Conservation (phyloP, 768 basidiomycete species). For the Pulveroboletus sp. region DNA sequence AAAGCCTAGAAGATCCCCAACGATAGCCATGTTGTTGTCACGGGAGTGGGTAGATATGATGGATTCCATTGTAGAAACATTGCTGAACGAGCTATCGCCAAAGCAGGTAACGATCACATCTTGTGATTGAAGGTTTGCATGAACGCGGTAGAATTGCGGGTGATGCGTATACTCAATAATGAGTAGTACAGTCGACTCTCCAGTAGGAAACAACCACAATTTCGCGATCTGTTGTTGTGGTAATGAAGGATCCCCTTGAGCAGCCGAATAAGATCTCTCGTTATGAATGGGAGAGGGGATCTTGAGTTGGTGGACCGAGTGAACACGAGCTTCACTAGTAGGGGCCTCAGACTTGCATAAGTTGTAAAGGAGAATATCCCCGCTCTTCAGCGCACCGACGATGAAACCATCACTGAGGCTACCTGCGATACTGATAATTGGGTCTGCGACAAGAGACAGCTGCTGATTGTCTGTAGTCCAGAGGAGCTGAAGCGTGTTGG, state of each 20-base stretch:
- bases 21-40: conserved; percentile 51
- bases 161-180: conserved; percentile 50
- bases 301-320: conserved; percentile 26
- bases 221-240: conserved; percentile 9
- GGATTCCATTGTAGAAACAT: conserved; percentile 47
- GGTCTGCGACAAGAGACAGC: conserved; percentile 38
- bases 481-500: conserved; percentile 46
- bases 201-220: conserved; percentile 15
- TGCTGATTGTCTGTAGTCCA: conserved; percentile 54
- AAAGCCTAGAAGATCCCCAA: conserved; percentile 62
- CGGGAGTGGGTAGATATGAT: conserved; percentile 36
- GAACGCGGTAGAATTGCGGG: conserved; percentile 48
- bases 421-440: conserved; percentile 47
- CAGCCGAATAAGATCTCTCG: conserved; percentile 6
- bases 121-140: conserved; percentile 30
- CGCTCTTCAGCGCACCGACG: conserved; percentile 49
- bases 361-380: conserved; percentile 54
- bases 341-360: conserved; percentile 33
- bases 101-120: conserved; percentile 38
- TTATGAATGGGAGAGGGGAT: conserved; percentile 34
- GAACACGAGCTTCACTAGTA: conserved; percentile 9
- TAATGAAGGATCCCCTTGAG: not conserved
- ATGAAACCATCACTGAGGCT: conserved; percentile 41
- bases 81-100: conserved; percentile 48
- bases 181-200: conserved; percentile 22